Evolutionary conservation across 768 basidiomycete species (phyloP), one percentile per base, ranked within the genome.

Genomic region (Hypsizygus marmoreus): DNA sequence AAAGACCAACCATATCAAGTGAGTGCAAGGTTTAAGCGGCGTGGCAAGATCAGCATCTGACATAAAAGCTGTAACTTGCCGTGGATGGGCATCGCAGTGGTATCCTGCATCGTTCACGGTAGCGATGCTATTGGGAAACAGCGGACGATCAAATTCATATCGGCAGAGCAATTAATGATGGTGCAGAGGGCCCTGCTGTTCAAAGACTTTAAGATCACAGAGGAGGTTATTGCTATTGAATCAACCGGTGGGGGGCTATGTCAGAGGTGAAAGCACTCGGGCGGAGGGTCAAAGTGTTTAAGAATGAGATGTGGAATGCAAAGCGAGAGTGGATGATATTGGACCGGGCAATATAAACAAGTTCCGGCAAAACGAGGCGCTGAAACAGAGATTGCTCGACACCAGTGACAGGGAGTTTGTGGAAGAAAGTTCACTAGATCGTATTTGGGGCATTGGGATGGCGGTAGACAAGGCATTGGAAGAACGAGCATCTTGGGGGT

Each of bases 121-220:
- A 3, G 54, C 58, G 4, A 47, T 75, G 6, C 57, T 53, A 5
- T 53, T 74, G 20, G 61, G 60, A 49, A 60, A 26, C 55, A 59
- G 14, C 65, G 70, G 45, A 56, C 53, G 2, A 57, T 70, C 17
- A 55, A 41, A 1, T 81, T 81, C 56, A 63, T 61, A 5, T 75
- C 77, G 2, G 72, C 78, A 0, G 83, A 84, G 61, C 81, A 84
- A 52, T 84, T 75, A 74, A 84, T 84, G 82, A 86, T 84, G 83
- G 67, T 76, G 30, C 75, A 76, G 49, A 84, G 84, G 57, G 81
- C 81, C 6, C 59, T 81, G 5, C 52, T 83, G 3, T 84, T 84
- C 64, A 53, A 57, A 9, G 80, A 84, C 53, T 23, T 42, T 6
- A 67, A 55, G 7, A 57, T 77, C 2, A 75, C 78, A 4, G 59